Base-by-base conservation (phyloP, 352 stramenopile genomes). In the Phytophthora tentaculata region DNA sequence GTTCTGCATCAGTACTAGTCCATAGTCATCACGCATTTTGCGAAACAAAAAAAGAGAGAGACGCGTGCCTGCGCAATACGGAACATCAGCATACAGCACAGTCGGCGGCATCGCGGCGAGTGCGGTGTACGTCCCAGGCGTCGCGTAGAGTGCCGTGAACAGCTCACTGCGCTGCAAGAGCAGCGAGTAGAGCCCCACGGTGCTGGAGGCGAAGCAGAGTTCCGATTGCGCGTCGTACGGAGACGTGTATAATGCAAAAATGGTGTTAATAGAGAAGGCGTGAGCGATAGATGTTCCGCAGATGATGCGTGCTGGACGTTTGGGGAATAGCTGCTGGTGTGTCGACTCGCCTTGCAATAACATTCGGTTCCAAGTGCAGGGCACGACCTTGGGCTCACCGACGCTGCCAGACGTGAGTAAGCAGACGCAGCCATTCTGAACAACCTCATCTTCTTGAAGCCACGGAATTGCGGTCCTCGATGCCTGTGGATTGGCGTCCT, bases 351-450 rank as follows among this genome's bases (percentile, higher is more conserved):
- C 89, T 48, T 96, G 89, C n/a, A 89, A 64, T 24, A 81, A 64
- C 86, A 95, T 94, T 53, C 73, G 73, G 41, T 84, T 64, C 89
- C 89, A 95, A 56, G 81, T 86, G 61, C 82, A 94, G 12, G 71
- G 67, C 12, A 94, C 87, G 20, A 96, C 79, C 71, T 96, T 96
- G 12, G 89, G 83, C 24, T 77, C 61, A 12, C 83, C 87, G 13
- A 93, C 82, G 57, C 86, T 96, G 2, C 89, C 89, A 4, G 89
- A 96, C 24, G 89, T 96, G 45, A 96, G 81, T 75, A 96, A 84
- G 41, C 89, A 84, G 23, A 95, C 83, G 20, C 78, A 80, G 5
- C 79, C 83, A 7, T 65, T 74, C 7, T 62, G 66, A 2, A 24
- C 19, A 14, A 91, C 67, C 13, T 71, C 73, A 0, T 56, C 9